Evolutionary conservation across 129 eudicot species (phyloP).

Genomic region (Lactuca saligna): DNA sequence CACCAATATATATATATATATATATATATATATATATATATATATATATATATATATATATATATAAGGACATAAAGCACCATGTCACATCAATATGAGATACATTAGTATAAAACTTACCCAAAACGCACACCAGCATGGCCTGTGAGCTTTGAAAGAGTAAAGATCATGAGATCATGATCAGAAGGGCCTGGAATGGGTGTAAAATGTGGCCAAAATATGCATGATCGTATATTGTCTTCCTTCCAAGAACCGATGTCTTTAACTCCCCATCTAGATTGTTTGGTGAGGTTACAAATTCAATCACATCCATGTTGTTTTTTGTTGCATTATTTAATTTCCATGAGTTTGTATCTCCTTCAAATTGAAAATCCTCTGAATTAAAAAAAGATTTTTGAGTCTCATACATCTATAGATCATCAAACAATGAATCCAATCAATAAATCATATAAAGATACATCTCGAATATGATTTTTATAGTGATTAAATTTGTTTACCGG

Average conservation of each 20-base stretch:
- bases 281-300: conserved; percentile 63
- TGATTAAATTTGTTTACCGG: conserved; percentile 39
- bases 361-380: conserved; percentile 37
- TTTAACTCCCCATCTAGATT: conserved; percentile 57
- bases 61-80: no score
- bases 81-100: no score
- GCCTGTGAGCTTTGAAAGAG: conserved; percentile 72
- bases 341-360: conserved; percentile 47
- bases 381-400: conserved; percentile 46
- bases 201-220: conserved; percentile 74
- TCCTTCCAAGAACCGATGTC: conserved; percentile 45
- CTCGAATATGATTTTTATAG: neutral
- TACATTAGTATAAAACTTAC: conserved; percentile 22
- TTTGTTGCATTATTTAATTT: conserved; percentile 25
- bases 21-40: no score
- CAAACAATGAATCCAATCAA: neutral
- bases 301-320: conserved; percentile 33
- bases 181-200: conserved; percentile 58
- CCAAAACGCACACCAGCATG: conserved; percentile 75
- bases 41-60: no score
- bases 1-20: no score
- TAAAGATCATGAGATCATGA: conserved; percentile 66
- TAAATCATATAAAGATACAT: neutral
- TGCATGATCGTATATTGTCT: conserved; percentile 54
- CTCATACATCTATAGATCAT: conserved; percentile 26